Evolutionary conservation across 768 basidiomycete genomes (phyloP).

Genomic region (Suillus brevipes): DNA sequence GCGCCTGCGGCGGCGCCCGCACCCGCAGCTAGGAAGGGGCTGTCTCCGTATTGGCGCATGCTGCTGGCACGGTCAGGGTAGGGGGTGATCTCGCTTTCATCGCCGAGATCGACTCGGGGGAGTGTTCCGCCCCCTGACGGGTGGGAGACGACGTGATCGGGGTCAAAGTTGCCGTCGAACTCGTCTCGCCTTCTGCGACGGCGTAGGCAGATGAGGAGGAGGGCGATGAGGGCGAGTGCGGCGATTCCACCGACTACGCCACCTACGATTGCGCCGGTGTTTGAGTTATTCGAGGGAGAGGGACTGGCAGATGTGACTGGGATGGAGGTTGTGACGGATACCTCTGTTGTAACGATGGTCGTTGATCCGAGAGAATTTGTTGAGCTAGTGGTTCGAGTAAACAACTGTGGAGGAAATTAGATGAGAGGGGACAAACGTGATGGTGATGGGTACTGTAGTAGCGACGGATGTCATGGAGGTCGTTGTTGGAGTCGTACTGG

Average conservation of each 20-base stretch:
- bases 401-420: background rate
- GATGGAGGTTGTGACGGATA: constrained; percentile 17
- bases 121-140: constrained; percentile 27
- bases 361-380: constrained; percentile 25
- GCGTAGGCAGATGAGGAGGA: constrained; percentile 34
- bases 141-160: constrained; percentile 40
- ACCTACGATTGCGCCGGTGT: constrained; percentile 47
- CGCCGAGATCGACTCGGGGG: constrained; percentile 26
- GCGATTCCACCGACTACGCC: constrained; percentile 50
- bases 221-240: constrained; percentile 25
- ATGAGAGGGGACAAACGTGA: constrained; percentile 23
- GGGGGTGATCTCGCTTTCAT: constrained; percentile 32
- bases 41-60: constrained; percentile 25
- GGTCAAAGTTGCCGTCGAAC: constrained; percentile 53
- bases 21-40: constrained; percentile 11
- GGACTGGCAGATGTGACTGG: constrained; percentile 8
- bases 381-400: constrained; percentile 15
- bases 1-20: background rate
- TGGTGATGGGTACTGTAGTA: constrained; percentile 6
- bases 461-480: constrained; percentile 2
- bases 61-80: constrained; percentile 18
- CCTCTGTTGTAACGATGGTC: constrained; percentile 19
- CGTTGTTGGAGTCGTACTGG: constrained; percentile 1
- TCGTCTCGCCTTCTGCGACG: constrained; percentile 33
- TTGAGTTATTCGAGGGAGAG: background rate